Base-by-base conservation (phyloP, 2,329 filamentous ascomycete species). In the Trichoderma cornu-damae region DNA sequence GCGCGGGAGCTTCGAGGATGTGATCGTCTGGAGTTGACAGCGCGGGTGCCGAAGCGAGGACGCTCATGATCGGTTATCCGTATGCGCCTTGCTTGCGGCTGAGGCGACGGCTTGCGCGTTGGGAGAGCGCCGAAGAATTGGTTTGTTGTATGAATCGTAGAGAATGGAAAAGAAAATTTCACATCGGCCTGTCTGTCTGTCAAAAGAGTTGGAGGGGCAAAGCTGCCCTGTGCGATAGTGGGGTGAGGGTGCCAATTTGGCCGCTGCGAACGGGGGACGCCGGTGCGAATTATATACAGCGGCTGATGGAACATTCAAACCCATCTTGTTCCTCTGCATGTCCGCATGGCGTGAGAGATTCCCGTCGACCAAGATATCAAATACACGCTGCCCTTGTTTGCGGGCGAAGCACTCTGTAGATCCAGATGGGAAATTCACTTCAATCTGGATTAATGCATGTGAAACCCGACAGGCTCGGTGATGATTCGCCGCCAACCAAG, bases 21-120 rank as follows among this genome's bases (percentile, higher is more conserved):
- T 82, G 71, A 48, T 85, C 81, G 46, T 84, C 82, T 24, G 84
- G 83, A 0, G 84, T 87, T 24, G 84, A 87, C 43, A 87, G 79
- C 28, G 84, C 79, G 3, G 84, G 84, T 7, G 84, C 68, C 12
- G 78, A 74, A 32, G 74, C 75, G 28, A 82, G 75, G 51, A 78
- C 75, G 59, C 70, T 67, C 78, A 82, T 83, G 54, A 34, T 49
- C 35, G 34, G 14, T 30, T 56, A 16, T 48, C n/a, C n/a, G 18
- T 8, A 8, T 30, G 1, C 22, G 38, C n/a, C n/a, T 35, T 51
- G 24, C 24, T 1, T 20, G n/a, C 22, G 38, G 8, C 5, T 14
- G 18, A 5, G 12, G 44, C n/a, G 20, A 9, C 9, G 4, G 26
- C 7, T 16, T 48, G 14, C 16, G 14, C 16, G 26, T 12, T 8